phyloP scores from a whole-genome alignment of 768 basidiomycete species.

The Leccinum sublutescens region DNA sequence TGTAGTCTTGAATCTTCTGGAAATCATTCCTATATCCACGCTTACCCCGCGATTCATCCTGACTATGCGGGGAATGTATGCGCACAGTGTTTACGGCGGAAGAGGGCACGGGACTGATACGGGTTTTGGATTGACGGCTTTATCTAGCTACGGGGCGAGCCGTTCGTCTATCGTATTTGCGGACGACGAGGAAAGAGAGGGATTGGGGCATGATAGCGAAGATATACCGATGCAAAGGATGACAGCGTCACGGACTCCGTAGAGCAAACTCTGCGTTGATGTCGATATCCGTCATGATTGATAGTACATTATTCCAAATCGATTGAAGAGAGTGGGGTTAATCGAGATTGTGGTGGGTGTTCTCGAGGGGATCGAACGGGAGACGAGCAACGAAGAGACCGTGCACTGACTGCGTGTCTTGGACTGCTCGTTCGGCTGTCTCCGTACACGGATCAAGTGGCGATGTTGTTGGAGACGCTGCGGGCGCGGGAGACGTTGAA shows the following conservation, averaged over 20 bases:
- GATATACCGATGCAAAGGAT: no score
- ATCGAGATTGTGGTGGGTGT: slow-evolving; percentile 76
- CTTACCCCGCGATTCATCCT: not conserved
- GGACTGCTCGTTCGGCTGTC: slow-evolving; percentile 75
- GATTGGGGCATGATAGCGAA: no score
- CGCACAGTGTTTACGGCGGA: not conserved
- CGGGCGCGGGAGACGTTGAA: slow-evolving; percentile 55
- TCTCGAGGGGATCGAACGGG: slow-evolving; percentile 73
- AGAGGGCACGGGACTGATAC: not conserved
- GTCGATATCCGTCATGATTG: no score
- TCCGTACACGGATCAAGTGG: slow-evolving; percentile 60
- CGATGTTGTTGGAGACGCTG: slow-evolving; percentile 67
- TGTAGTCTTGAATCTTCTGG: not conserved
- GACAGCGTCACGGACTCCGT: no score
- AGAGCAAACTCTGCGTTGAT: no score
- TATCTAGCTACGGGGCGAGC: no score
- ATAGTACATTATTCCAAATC: no score
- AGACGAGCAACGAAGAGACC: slow-evolving; percentile 78
- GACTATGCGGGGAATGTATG: not conserved
- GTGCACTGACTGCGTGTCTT: slow-evolving; percentile 81
- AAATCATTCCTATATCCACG: not conserved
- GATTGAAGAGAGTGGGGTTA: no score
- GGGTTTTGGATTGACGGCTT: not conserved
- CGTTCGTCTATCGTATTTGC: no score
- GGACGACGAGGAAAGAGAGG: no score